Percentiles rank a stretch among this genome's conserved stretches.
These are phyloP conservation scores for Fennellomyces sp. DNA, from an alignment of 371 early-diverging fungal species.

Conservation along the genomic window DNA sequence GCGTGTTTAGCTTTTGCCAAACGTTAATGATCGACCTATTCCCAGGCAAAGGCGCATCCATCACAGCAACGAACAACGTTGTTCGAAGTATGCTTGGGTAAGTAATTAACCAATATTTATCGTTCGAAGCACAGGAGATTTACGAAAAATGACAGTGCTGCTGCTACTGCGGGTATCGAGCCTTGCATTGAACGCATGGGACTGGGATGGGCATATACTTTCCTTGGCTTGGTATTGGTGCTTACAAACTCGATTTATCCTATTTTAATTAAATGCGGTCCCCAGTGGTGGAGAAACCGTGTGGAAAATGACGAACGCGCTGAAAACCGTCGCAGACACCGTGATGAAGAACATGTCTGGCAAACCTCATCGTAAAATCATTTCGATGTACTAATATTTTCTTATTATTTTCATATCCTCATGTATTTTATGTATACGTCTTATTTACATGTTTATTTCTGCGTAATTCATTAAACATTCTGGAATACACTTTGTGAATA, in stretches of 20 bases:
- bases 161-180: constrained; percentile 23
- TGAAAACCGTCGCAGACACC: too few species aligned
- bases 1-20: not conserved
- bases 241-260: not conserved
- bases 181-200: constrained; percentile 31
- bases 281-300: not conserved
- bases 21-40: not conserved
- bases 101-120: not conserved
- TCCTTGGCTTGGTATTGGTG: constrained; percentile 20
- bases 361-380: too few species aligned
- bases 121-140: too few species aligned
- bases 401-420: too few species aligned
- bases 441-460: too few species aligned
- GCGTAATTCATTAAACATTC: too few species aligned
- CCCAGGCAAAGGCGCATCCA: constrained; percentile 22
- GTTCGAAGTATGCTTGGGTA: constrained; percentile 39
- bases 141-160: too few species aligned
- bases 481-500: too few species aligned
- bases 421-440: too few species aligned
- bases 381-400: too few species aligned
- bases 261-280: not conserved
- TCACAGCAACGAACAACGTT: constrained; percentile 41
- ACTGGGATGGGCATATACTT: constrained; percentile 32
- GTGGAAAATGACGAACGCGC: not conserved
- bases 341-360: too few species aligned